Percentiles rank a stretch among this genome's conserved stretches.
Conservation (phyloP, 352 stramenopile species). For the Globisporangium acanthophoron region DNA sequence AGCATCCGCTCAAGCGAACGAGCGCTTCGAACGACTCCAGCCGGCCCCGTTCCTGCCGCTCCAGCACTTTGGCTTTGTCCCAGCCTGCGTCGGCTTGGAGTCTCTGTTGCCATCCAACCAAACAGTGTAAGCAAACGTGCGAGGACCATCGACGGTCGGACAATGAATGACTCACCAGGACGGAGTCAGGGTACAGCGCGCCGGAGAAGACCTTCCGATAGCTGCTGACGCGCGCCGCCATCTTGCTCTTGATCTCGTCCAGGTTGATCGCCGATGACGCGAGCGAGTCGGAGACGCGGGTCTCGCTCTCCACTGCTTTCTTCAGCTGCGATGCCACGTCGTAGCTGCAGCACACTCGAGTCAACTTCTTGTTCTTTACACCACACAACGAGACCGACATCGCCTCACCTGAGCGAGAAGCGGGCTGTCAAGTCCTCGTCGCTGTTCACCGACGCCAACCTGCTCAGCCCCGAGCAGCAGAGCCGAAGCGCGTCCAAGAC, state of each 20-base stretch:
- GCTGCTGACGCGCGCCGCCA: constrained; percentile 31
- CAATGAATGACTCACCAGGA: constrained; percentile 23
- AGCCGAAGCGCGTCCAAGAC: constrained; percentile 36
- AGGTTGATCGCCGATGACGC: constrained; percentile 6
- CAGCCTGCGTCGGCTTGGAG: not conserved
- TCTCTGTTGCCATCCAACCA: not conserved
- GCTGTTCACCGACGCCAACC: constrained; percentile 14
- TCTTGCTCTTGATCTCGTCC: constrained; percentile 34
- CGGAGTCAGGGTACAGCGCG: constrained; percentile 25
- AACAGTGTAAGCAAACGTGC: not conserved
- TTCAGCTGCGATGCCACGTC: constrained; percentile 34
- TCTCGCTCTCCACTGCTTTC: constrained; percentile 31
- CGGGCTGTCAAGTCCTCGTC: constrained; percentile 9
- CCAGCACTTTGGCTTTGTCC: not conserved
- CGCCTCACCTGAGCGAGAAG: constrained; percentile 31
- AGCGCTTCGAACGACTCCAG: constrained; percentile 12
- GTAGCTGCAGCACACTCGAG: constrained; percentile 15
- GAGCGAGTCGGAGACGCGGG: not conserved
- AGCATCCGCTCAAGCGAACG: not conserved
- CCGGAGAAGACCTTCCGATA: constrained; percentile 36
- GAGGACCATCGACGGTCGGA: not conserved
- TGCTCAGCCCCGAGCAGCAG: constrained; percentile 21
- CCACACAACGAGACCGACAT: not conserved
- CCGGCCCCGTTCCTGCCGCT: constrained; percentile 2
- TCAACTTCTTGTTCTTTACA: not conserved